Evolutionary conservation across 169 alveolate species (phyloP), one percentile per base, ranked within the genome.

Genomic region (Cryptosporidium sp.): DNA sequence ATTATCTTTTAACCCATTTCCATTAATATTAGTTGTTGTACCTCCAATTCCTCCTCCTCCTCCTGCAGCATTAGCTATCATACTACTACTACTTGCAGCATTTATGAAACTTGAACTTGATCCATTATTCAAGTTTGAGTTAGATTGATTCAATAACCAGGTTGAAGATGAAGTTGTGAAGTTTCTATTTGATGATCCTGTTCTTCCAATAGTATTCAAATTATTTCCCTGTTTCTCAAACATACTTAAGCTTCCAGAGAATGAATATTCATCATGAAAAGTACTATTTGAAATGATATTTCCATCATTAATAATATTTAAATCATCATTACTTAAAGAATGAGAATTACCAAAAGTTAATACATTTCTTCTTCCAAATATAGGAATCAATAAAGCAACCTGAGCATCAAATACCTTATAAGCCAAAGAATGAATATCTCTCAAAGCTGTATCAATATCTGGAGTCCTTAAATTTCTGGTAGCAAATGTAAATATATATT

Each of bases 341-440:
- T n/a, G 26, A 29, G 85, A 44, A 51, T 29, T 51, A 10, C 86
- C 60, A 31, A 23, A 31, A 14, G 71, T 23, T 23, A 73, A n/a
- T 18, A 73, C 86, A 42, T 86, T 91, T 7, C 68, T 85, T 18
- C 42, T 67, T 7, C 94, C 94, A 65, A 91, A 91, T 3, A 91
- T 85, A 1, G 94, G 94, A 16, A 72, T 62, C 44, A 91, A 85
- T 29, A 91, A 84, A n/a, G 85, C 86, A 52, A 91, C 26, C 42
- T 85, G 91, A 35, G 92, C 86, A 35, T 91, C 94, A 39, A 91
- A 70, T n/a, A 87, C 87, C 69, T 91, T 91, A 35, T 86, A 80
- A n/a, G 94, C 94, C 53, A 91, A 39, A 29, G 86, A 91, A 14
- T 91, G 91, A 8, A 91, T 58, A 35, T 73, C 86, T 5, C 65